These are phyloP conservation scores for Cutaneotrichosporon cavernicola DNA, from an alignment of 1,284 basidiomycete genomes.

Conservation along the genomic window DNA sequence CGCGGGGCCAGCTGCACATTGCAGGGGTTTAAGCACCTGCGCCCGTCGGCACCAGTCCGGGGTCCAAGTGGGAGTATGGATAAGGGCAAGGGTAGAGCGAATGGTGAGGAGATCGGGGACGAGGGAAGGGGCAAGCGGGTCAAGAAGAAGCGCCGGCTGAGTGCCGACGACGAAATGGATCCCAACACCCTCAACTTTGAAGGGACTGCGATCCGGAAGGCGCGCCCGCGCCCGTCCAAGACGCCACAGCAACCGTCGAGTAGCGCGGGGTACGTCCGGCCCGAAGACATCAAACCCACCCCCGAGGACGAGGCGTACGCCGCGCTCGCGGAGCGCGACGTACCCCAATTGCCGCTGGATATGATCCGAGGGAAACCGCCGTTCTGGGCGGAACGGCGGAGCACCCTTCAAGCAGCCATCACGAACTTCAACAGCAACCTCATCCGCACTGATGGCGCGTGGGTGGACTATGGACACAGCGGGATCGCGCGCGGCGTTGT, in stretches of 20 bases:
- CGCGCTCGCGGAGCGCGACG: conserved; percentile 29
- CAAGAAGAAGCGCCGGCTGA: conserved; percentile 40
- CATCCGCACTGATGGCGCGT: conserved; percentile 35
- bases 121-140: conserved; percentile 30
- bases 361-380: conserved; percentile 37
- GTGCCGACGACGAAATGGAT: conserved; percentile 30
- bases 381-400: conserved; percentile 43
- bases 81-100: conserved; percentile 32
- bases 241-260: not conserved
- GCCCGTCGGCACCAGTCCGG: not conserved
- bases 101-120: conserved; percentile 13
- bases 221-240: conserved; percentile 7
- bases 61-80: conserved; percentile 1
- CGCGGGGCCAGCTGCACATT: conserved; percentile 26
- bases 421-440: conserved; percentile 41
- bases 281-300: conserved; percentile 21
- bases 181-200: conserved; percentile 28
- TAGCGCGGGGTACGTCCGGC: conserved; percentile 1
- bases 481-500: conserved; percentile 46
- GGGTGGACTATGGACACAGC: conserved; percentile 40
- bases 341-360: conserved; percentile 19
- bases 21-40: conserved; percentile 25
- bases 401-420: conserved; percentile 32
- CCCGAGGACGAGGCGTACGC: conserved; percentile 31
- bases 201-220: conserved; percentile 17